phyloP scores from a whole-genome alignment of 2,329 filamentous ascomycete genomes.

The Hymenoscyphus albidus region DNA sequence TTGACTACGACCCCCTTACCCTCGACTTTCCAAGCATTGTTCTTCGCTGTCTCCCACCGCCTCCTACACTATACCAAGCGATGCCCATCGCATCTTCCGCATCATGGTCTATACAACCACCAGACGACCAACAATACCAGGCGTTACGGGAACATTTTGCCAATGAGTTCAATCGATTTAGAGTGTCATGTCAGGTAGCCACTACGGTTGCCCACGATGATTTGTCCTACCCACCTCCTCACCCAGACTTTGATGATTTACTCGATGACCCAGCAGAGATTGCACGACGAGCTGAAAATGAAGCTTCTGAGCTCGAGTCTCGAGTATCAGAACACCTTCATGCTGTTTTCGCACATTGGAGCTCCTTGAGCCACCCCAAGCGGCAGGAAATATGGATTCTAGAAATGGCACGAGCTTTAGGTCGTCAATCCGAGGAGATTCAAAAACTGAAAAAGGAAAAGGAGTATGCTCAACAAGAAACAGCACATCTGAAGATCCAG shows the following conservation, averaged over 20 bases:
- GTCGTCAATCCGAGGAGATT: conserved; percentile 51
- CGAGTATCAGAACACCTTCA: conserved; percentile 71
- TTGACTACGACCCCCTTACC: conserved; percentile 79
- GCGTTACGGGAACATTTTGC: conserved; percentile 65
- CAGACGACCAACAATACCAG: conserved; percentile 68
- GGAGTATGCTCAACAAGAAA: conserved; percentile 47
- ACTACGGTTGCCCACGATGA: conserved; percentile 51
- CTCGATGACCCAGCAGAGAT: conserved; percentile 36
- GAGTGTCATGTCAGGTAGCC: conserved; percentile 47
- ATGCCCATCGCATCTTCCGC: conserved; percentile 73
- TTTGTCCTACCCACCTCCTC: conserved; percentile 41
- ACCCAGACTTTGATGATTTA: conserved; percentile 29
- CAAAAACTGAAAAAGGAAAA: conserved; percentile 48
- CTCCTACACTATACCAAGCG: conserved; percentile 72
- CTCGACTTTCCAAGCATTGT: conserved; percentile 84
- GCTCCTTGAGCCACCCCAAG: conserved; percentile 52
- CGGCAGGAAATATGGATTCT: conserved; percentile 58
- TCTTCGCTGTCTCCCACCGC: conserved; percentile 74
- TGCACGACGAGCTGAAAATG: conserved; percentile 34
- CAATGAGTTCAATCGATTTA: conserved; percentile 65
- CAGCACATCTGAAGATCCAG: conserved; percentile 52
- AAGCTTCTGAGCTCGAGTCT: conserved; percentile 52
- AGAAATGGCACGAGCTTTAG: conserved; percentile 57
- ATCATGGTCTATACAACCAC: conserved; percentile 78
- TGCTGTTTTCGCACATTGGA: conserved; percentile 76